Conservation (phyloP, 208 protist genomes). For the Novymonas esmeraldas region DNA sequence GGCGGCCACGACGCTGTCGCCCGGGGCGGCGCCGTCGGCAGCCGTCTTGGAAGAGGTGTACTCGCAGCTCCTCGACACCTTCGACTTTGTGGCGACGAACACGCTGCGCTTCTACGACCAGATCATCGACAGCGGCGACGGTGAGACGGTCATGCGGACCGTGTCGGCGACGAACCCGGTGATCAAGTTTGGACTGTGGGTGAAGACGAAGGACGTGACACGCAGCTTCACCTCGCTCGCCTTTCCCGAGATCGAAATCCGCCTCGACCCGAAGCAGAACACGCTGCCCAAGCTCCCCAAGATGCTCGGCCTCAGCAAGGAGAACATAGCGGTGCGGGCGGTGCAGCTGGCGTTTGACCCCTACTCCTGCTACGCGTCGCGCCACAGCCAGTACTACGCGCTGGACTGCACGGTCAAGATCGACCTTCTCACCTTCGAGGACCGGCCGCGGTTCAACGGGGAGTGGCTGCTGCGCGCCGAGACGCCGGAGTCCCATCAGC, state of each 20-base stretch:
- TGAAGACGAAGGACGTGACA: constrained; percentile 87
- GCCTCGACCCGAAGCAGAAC: constrained; percentile 84
- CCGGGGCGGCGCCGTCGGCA: constrained; percentile 15
- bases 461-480: constrained; percentile 84
- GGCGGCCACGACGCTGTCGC: constrained; percentile 8
- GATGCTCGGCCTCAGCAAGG: constrained; percentile 86
- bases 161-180: constrained; percentile 55
- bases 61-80: constrained; percentile 55
- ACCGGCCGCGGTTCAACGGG: constrained; percentile 66
- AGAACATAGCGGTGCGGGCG: constrained; percentile 88
- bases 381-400: constrained; percentile 75
- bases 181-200: constrained; percentile 91
- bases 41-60: constrained; percentile 59
- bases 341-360: constrained; percentile 90
- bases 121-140: constrained; percentile 74
- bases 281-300: constrained; percentile 80
- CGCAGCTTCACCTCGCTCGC: constrained; percentile 81
- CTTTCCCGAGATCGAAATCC: constrained; percentile 79
- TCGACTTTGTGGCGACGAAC: constrained; percentile 82
- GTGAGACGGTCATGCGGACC: constrained; percentile 72
- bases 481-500: constrained; percentile 60
- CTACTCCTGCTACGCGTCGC: constrained; percentile 49
- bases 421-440: constrained; percentile 83
- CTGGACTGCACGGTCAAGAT: constrained; percentile 87
- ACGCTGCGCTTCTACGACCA: constrained; percentile 83